These are phyloP conservation scores for Fibroporia radiculosa DNA, from an alignment of 768 basidiomycete species.

Conservation along the genomic window DNA sequence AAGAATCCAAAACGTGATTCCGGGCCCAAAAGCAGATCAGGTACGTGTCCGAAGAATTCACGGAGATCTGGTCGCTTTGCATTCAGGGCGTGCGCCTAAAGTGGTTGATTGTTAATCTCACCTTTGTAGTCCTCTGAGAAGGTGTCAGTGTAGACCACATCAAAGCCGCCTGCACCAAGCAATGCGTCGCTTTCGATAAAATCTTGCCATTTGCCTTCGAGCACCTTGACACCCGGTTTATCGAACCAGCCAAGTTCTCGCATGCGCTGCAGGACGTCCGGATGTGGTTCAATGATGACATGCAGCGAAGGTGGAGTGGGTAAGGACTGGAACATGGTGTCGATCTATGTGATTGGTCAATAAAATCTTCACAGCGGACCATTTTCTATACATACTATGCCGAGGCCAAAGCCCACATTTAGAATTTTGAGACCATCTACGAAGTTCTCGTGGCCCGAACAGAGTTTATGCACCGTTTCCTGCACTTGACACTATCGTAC, in stretches of 20 bases:
- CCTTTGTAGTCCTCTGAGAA: slow-evolving; percentile 83
- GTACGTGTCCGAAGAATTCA: slow-evolving; percentile 74
- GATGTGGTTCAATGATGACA: slow-evolving; percentile 91
- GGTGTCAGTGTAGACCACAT: slow-evolving; percentile 87
- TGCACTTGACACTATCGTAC: slow-evolving; percentile 45
- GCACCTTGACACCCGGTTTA: slow-evolving; percentile 65
- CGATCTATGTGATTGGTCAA: slow-evolving; percentile 48
- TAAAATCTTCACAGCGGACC: background rate
- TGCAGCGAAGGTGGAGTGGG: slow-evolving; percentile 57
- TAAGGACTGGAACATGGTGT: slow-evolving; percentile 67
- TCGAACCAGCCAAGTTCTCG: slow-evolving; percentile 69
- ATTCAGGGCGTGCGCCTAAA: background rate
- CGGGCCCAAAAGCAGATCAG: slow-evolving; percentile 66
- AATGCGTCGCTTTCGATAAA: slow-evolving; percentile 55
- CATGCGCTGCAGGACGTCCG: slow-evolving; percentile 84
- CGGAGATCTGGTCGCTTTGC: slow-evolving; percentile 42
- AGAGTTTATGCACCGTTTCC: slow-evolving; percentile 65
- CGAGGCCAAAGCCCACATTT: slow-evolving; percentile 92
- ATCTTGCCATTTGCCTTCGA: slow-evolving; percentile 95
- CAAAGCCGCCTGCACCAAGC: slow-evolving; percentile 67
- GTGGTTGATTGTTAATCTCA: slow-evolving; percentile 13
- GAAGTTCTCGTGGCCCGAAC: slow-evolving; percentile 40
- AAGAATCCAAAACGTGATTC: slow-evolving; percentile 89
- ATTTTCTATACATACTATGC: slow-evolving; percentile 54
- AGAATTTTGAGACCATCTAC: slow-evolving; percentile 53